phyloP scores from a whole-genome alignment of 2,329 filamentous ascomycete genomes.

The Dendryphion nanum region DNA sequence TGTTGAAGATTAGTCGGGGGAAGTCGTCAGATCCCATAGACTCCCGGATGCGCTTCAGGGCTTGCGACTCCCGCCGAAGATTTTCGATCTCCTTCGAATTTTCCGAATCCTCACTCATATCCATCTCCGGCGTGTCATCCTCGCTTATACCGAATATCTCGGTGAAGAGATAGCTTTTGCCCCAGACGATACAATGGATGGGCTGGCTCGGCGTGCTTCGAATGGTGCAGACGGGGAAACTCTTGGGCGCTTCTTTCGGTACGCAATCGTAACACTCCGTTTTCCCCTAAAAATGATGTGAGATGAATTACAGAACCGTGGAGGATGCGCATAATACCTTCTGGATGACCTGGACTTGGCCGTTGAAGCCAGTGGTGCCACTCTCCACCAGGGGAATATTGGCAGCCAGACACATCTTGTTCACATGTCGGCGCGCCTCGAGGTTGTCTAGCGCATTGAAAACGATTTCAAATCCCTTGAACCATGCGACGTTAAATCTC shows the following conservation, averaged over 20 bases:
- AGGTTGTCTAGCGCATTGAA: constrained; percentile 98
- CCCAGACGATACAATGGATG: constrained; percentile 99
- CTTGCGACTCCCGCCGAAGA: constrained; percentile 77
- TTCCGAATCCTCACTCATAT: constrained; percentile 75
- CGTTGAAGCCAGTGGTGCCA: constrained; percentile 95
- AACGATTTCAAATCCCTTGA: constrained; percentile 75
- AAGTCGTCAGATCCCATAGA: constrained; percentile 79
- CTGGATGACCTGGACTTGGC: constrained; percentile 95
- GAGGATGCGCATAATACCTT: constrained; percentile 50
- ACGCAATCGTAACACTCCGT: constrained; percentile 98
- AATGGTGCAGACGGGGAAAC: constrained; percentile 95
- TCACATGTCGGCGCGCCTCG: constrained; percentile 90
- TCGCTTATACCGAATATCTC: constrained; percentile 93
- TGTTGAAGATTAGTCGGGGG: constrained; percentile 78
- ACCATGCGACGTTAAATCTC: constrained; percentile 86
- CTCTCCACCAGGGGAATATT: constrained; percentile 91
- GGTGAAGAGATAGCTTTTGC: constrained; percentile 91
- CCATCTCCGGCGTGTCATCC: constrained; percentile 75
- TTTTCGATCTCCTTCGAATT: constrained; percentile 89
- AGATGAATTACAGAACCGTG: neutral
- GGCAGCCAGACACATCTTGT: constrained; percentile 93
- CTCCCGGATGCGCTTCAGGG: constrained; percentile 76
- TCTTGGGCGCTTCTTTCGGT: constrained; percentile 84
- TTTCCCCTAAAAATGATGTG: constrained; percentile 51
- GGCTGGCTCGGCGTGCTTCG: constrained; percentile 93